phyloP scores from a whole-genome alignment of 139 green algal species.

The Chlorella sorokiniana region DNA sequence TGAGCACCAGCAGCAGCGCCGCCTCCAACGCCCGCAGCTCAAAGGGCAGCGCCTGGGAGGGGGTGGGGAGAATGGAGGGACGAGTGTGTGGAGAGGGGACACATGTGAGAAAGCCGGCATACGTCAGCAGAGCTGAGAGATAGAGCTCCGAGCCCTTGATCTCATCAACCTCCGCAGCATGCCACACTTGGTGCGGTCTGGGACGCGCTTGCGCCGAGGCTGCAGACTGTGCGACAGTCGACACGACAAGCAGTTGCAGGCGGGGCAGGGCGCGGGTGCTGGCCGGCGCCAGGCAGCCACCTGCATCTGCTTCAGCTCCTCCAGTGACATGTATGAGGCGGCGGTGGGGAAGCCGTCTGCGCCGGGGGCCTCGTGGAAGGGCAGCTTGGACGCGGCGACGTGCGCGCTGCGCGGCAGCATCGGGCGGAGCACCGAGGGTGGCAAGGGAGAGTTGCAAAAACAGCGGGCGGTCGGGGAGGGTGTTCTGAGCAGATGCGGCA shows the following conservation, averaged over 20 bases:
- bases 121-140: background rate
- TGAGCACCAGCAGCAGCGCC: conserved; percentile 31
- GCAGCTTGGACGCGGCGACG: conserved; percentile 1
- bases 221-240: too few species aligned
- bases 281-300: background rate
- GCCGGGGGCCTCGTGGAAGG: background rate
- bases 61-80: background rate
- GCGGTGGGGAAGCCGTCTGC: background rate
- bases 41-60: conserved; percentile 31
- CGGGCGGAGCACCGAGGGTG: background rate
- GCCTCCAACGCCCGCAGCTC: conserved; percentile 40
- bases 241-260: too few species aligned
- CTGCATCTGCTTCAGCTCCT: conserved; percentile 29
- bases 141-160: background rate
- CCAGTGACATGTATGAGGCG: conserved; percentile 13
- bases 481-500: too few species aligned
- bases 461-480: background rate
- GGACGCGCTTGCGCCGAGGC: too few species aligned
- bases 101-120: background rate
- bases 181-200: too few species aligned
- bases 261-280: background rate
- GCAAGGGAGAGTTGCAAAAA: background rate
- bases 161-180: too few species aligned
- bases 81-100: background rate
- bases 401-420: conserved; percentile 10